These are phyloP conservation scores for Botrytis medusae DNA, from an alignment of 2,329 filamentous ascomycete genomes.

Conservation along the genomic window DNA sequence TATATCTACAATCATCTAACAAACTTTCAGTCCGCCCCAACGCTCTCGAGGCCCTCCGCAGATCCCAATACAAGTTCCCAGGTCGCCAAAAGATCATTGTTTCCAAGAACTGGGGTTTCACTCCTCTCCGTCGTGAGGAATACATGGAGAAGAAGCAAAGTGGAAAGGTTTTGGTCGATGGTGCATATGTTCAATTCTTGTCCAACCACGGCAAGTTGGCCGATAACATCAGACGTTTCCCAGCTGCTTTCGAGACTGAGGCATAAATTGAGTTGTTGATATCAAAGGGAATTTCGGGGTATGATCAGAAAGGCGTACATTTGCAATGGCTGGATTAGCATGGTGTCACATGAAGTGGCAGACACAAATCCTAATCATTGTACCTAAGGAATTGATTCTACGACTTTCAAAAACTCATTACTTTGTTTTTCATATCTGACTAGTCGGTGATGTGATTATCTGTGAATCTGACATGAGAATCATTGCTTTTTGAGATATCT, in stretches of 20 bases:
- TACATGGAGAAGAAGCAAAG: conserved; percentile 94
- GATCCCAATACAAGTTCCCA: conserved; percentile 99
- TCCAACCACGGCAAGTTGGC: conserved; percentile 84
- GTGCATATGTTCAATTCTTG: conserved; percentile 99
- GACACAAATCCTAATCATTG: conserved; percentile 33
- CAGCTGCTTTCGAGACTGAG: conserved; percentile 70
- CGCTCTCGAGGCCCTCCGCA: conserved; percentile 97
- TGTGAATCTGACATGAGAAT: neutral
- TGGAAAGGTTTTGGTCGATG: conserved; percentile 92
- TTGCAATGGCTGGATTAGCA: conserved; percentile 36
- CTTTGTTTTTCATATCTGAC: neutral
- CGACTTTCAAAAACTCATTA: conserved; percentile 28
- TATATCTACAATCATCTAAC: conserved; percentile 33
- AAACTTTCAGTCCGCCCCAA: conserved; percentile 68
- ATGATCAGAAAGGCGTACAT: conserved; percentile 35
- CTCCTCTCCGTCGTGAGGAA: conserved; percentile 93
- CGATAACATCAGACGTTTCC: conserved; percentile 92
- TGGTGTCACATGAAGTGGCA: conserved; percentile 25
- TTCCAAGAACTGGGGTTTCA: conserved; percentile 99
- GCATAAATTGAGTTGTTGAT: conserved; percentile 33
- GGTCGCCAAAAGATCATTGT: conserved; percentile 99
- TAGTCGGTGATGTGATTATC: conserved; percentile 3
- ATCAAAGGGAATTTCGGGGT: conserved; percentile 19
- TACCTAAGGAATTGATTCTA: conserved; percentile 37
- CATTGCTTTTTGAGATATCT: neutral